Evolutionary conservation across 768 basidiomycete genomes (phyloP).

Genomic region (Amanita phalloides): DNA sequence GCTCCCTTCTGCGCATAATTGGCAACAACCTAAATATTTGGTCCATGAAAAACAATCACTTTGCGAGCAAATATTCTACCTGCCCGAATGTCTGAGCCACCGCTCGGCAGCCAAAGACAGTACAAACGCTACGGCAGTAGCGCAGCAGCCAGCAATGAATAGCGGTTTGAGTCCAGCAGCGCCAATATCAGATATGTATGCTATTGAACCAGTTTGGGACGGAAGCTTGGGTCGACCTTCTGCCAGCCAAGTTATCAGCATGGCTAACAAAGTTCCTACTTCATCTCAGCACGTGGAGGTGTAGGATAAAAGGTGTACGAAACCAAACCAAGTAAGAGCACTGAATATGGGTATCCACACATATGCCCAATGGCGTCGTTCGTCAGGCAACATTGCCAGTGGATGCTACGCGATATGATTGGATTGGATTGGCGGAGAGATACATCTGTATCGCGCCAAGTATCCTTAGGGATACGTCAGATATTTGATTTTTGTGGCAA

Average conservation of each 20-base stretch:
- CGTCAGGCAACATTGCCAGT: constrained; percentile 13
- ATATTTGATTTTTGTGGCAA: too few species aligned
- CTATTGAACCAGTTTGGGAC: constrained; percentile 43
- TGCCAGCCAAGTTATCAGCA: constrained; percentile 65
- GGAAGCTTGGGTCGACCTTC: constrained; percentile 50
- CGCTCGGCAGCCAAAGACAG: constrained; percentile 51
- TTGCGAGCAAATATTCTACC: constrained; percentile 24
- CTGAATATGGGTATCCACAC: constrained; percentile 53
- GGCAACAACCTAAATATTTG: constrained; percentile 37
- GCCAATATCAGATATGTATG: constrained; percentile 76
- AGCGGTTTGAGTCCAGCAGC: constrained; percentile 66
- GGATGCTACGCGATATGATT: neutral
- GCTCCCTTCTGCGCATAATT: constrained; percentile 46
- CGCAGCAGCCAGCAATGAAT: constrained; percentile 53
- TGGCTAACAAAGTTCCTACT: constrained; percentile 47
- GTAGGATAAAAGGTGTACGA: constrained; percentile 10
- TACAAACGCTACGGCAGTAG: constrained; percentile 55
- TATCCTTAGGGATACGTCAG: too few species aligned
- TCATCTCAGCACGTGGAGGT: neutral
- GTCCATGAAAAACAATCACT: neutral
- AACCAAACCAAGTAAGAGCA: constrained; percentile 58
- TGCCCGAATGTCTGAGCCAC: constrained; percentile 51
- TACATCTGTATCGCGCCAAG: too few species aligned
- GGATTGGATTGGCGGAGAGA: neutral
- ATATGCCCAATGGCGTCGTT: constrained; percentile 43